These are phyloP conservation scores for Phragmites australis DNA, from an alignment of 176 grass and related monocot species.

Conservation along the genomic window DNA sequence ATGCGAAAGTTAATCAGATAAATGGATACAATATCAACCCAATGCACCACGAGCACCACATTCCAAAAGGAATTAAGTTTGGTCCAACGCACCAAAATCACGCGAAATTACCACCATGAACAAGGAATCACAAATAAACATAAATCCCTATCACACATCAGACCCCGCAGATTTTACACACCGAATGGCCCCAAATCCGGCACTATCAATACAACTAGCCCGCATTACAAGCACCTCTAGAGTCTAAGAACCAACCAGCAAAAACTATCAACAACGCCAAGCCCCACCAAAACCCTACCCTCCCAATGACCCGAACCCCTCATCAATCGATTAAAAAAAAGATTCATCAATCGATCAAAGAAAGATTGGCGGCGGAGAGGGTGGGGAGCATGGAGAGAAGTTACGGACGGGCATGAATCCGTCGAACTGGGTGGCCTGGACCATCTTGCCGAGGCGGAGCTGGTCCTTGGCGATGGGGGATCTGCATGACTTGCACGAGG, in stretches of 20 bases:
- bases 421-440: conserved; percentile 85
- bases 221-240: too few species aligned
- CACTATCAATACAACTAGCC: too few species aligned
- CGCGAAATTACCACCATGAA: neutral
- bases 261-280: neutral
- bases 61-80: neutral
- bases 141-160: too few species aligned
- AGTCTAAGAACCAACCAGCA: neutral
- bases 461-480: conserved; percentile 77
- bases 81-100: conserved; percentile 16
- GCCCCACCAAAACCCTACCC: conserved; percentile 42
- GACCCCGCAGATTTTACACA: too few species aligned
- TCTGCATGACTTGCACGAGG: conserved; percentile 91
- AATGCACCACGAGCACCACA: neutral
- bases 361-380: neutral
- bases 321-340: neutral
- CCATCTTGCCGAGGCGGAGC: conserved; percentile 92
- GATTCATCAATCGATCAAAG: neutral
- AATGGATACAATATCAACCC: too few species aligned
- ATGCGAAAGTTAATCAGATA: too few species aligned
- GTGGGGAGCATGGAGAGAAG: neutral
- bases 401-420: conserved; percentile 87
- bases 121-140: too few species aligned
- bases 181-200: too few species aligned
- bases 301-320: neutral